Evolutionary conservation across 2,329 filamentous ascomycete species (phyloP).

Genomic region (Fusarium agapanthi): DNA sequence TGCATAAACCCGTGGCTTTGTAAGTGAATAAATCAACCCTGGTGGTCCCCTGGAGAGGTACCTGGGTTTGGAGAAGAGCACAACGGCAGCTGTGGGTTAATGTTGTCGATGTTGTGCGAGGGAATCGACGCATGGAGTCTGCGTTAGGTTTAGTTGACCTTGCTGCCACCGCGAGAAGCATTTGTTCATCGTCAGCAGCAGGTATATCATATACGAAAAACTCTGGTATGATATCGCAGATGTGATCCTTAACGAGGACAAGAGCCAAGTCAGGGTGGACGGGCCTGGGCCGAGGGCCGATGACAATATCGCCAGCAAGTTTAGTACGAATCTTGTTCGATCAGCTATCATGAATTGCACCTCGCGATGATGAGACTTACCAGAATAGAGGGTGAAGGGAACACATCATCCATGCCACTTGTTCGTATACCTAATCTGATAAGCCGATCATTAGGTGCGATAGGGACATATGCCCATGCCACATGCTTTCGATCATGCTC

Average conservation of each 20-base stretch:
- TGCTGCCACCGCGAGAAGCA: not conserved
- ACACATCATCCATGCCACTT: not conserved
- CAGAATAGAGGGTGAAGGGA: not conserved
- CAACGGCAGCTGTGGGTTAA: not conserved
- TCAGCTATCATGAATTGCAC: not conserved
- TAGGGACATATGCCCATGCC: not conserved
- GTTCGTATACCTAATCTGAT: not conserved
- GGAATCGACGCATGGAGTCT: not conserved
- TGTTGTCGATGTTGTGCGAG: too few relatives aligned
- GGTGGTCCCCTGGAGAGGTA: not conserved
- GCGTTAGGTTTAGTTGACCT: not conserved
- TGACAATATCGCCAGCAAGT: not conserved
- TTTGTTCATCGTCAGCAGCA: not conserved
- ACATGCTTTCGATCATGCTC: not conserved
- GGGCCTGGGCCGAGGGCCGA: not conserved
- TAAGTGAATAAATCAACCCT: not conserved
- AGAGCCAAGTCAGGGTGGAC: not conserved
- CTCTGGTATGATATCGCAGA: not conserved
- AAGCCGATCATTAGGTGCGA: not conserved
- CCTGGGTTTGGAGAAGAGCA: not conserved
- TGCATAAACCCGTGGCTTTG: not conserved
- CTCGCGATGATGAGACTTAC: not conserved
- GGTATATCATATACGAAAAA: not conserved
- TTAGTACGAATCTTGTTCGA: not conserved
- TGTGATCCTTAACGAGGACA: not conserved